These are phyloP conservation scores for Malassezia equina DNA, from an alignment of 1,284 basidiomycete species.

Conservation along the genomic window DNA sequence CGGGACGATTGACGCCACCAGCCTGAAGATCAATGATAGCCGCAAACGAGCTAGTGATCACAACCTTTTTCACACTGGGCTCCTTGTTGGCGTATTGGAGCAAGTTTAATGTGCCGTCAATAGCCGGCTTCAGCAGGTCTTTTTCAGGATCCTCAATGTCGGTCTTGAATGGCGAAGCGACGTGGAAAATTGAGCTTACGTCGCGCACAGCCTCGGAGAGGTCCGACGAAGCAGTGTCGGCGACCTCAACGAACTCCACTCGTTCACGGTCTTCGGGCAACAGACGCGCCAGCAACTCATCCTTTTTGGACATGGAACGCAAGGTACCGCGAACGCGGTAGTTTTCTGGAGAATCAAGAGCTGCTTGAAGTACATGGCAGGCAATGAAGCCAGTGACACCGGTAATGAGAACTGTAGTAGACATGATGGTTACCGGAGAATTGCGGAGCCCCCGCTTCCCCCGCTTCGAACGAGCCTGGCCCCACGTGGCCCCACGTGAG, in stretches of 20 bases:
- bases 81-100: slow-evolving; percentile 34
- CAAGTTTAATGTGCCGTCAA: slow-evolving; percentile 46
- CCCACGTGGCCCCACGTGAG: slow-evolving; percentile 8
- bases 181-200: slow-evolving; percentile 25
- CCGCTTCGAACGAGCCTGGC: neutral
- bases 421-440: neutral
- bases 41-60: slow-evolving; percentile 40
- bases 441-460: neutral
- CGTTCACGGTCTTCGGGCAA: slow-evolving; percentile 20
- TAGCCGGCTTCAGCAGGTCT: slow-evolving; percentile 46
- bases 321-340: slow-evolving; percentile 38
- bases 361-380: slow-evolving; percentile 30
- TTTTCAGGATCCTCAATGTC: slow-evolving; percentile 39
- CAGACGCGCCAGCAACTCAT: slow-evolving; percentile 26
- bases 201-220: slow-evolving; percentile 41
- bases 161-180: slow-evolving; percentile 36
- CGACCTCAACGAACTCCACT: slow-evolving; percentile 37
- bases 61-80: slow-evolving; percentile 32
- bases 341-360: slow-evolving; percentile 25
- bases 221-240: slow-evolving; percentile 44
- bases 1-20: slow-evolving; percentile 35
- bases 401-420: slow-evolving; percentile 25
- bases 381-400: slow-evolving; percentile 39
- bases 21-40: slow-evolving; percentile 29
- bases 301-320: slow-evolving; percentile 26